Percentiles rank a stretch among this genome's conserved stretches.
Conservation (phyloP, 202 grass and related monocot species). For the Saccharum hybrid region DNA sequence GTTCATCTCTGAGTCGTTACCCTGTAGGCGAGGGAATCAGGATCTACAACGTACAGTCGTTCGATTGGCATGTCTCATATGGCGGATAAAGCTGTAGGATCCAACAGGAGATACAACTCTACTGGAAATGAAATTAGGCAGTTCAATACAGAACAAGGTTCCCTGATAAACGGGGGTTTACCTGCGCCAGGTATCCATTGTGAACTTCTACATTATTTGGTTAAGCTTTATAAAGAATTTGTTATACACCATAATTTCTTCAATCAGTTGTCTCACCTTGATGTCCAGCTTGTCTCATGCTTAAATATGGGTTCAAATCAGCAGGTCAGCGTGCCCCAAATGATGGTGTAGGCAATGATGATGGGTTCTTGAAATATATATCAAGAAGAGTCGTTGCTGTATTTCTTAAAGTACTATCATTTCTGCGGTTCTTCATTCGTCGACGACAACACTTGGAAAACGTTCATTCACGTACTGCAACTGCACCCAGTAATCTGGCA, state of each 20-base stretch:
- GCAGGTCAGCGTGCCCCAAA: constrained; percentile 36
- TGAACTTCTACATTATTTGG: constrained; percentile 21
- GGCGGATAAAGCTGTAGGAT: constrained; percentile 60
- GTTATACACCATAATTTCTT: constrained; percentile 23
- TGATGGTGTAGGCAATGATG: constrained; percentile 30
- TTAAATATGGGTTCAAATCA: constrained; percentile 53
- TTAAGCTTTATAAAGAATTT: background rate
- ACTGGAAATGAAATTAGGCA: constrained; percentile 48
- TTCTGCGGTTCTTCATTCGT: constrained; percentile 50
- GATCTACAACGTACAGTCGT: constrained; percentile 55
- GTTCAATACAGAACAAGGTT: constrained; percentile 28
- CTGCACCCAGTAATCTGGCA: constrained; percentile 32
- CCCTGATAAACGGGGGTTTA: constrained; percentile 30
- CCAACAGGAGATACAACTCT: constrained; percentile 50
- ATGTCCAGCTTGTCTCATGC: constrained; percentile 25
- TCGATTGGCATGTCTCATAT: constrained; percentile 52
- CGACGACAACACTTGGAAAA: constrained; percentile 53
- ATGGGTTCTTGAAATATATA: constrained; percentile 61
- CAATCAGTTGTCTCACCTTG: constrained; percentile 26
- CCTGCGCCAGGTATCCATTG: constrained; percentile 45
- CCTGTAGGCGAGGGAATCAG: constrained; percentile 64
- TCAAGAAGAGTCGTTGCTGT: constrained; percentile 60
- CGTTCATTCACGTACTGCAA: constrained; percentile 40
- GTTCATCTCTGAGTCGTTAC: constrained; percentile 25
- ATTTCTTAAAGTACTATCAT: constrained; percentile 69